These are phyloP conservation scores for Arctium lappa DNA, from an alignment of 129 eudicot genomes.

Conservation along the genomic window DNA sequence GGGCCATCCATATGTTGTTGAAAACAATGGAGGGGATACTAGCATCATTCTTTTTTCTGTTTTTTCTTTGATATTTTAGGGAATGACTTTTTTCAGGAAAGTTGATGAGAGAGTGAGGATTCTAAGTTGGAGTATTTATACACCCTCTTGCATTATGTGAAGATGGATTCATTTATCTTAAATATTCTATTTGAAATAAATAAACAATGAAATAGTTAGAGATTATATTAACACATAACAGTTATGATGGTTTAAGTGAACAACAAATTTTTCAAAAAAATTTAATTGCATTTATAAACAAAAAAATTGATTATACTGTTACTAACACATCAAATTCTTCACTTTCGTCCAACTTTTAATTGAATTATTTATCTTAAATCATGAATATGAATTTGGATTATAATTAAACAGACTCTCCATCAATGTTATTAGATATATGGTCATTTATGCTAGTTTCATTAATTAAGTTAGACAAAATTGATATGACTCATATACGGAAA, in stretches of 20 bases:
- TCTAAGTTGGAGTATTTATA: conserved; percentile 16
- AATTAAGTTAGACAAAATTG: not conserved
- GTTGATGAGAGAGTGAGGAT: conserved; percentile 1
- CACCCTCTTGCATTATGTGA: conserved; percentile 4
- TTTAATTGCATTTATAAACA: too few relatives aligned
- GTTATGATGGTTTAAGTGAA: not conserved
- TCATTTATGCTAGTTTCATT: not conserved
- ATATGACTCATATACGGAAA: too few relatives aligned
- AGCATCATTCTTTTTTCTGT: not conserved
- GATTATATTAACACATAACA: not conserved
- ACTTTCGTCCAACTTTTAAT: not conserved
- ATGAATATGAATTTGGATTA: not conserved
- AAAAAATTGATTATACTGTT: not conserved
- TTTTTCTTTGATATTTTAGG: not conserved
- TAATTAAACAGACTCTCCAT: not conserved
- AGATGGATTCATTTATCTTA: not conserved
- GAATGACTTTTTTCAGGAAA: not conserved
- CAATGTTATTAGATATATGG: not conserved
- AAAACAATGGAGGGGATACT: conserved; percentile 31
- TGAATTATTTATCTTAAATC: not conserved
- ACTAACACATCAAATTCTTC: not conserved
- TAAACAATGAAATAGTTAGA: not conserved
- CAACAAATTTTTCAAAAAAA: not conserved
- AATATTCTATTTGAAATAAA: not conserved
- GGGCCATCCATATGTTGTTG: conserved; percentile 26